Evolutionary conservation across 345 rosid species (phyloP).

Genomic region (Eucalyptus virginea): DNA sequence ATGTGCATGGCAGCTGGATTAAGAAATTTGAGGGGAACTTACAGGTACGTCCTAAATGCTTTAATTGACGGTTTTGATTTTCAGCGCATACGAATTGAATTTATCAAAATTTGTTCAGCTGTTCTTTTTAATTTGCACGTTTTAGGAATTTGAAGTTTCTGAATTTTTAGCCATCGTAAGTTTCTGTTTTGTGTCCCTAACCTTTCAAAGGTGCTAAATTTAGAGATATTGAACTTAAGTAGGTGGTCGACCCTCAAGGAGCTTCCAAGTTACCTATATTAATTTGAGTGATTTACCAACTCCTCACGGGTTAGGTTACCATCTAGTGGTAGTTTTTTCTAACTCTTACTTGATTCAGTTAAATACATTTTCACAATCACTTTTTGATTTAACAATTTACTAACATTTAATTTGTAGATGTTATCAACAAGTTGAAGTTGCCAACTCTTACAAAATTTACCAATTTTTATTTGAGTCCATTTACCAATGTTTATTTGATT

Average conservation of each 20-base stretch:
- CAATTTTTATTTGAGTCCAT: too few relatives aligned
- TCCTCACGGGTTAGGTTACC: neutral
- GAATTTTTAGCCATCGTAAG: neutral
- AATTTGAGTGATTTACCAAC: neutral
- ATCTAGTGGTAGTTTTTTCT: neutral
- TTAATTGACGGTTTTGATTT: neutral
- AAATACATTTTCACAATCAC: neutral
- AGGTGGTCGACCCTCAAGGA: neutral
- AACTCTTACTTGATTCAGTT: neutral
- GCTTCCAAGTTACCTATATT: neutral
- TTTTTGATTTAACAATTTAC: neutral
- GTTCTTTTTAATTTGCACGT: neutral
- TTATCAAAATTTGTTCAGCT: neutral
- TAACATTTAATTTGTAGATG: too few relatives aligned
- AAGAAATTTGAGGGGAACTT: fast-evolving
- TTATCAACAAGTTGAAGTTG: too few relatives aligned
- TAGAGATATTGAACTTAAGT: neutral
- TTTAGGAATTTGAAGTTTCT: neutral
- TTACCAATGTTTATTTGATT: too few relatives aligned
- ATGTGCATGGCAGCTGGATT: fast-evolving
- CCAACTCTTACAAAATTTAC: too few relatives aligned
- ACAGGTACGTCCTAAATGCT: neutral
- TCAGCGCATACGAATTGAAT: neutral
- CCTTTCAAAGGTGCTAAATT: neutral
- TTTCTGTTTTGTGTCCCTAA: neutral